Conservation (phyloP, 1,284 basidiomycete genomes). For the Sporisorium iseilematis-ciliati region DNA sequence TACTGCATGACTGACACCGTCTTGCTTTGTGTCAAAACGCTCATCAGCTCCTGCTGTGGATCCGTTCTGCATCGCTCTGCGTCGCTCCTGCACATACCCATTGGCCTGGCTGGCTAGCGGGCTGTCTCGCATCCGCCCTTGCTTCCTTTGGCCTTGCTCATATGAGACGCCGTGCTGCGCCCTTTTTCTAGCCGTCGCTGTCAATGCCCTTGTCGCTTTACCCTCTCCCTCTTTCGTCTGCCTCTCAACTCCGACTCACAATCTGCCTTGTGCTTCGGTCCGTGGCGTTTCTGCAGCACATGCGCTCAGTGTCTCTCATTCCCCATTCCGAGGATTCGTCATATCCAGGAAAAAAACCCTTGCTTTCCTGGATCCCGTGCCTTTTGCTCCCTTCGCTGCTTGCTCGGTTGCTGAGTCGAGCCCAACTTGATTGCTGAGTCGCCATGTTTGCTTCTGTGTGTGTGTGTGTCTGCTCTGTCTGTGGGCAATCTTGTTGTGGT, state of each 20-base stretch:
- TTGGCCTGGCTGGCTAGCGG: background rate
- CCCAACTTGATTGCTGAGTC: background rate
- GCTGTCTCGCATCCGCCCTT: background rate
- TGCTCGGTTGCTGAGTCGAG: background rate
- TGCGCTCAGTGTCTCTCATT: background rate
- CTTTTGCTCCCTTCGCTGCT: background rate
- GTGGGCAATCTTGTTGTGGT: too few species aligned
- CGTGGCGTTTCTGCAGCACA: slow-evolving; percentile 2
- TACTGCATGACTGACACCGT: too few species aligned
- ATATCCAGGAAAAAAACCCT: background rate
- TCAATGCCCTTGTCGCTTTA: slow-evolving; percentile 2
- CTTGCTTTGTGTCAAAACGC: background rate
- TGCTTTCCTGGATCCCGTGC: background rate
- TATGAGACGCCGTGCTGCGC: slow-evolving; percentile 4
- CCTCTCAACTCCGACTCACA: slow-evolving; percentile 2
- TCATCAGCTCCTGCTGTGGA: slow-evolving; percentile 1
- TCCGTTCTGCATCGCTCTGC: slow-evolving; percentile 1
- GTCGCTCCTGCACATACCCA: background rate
- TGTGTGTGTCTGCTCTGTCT: too few species aligned
- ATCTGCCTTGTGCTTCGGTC: background rate
- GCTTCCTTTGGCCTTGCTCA: background rate
- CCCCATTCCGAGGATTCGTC: slow-evolving; percentile 1
- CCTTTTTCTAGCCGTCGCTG: background rate
- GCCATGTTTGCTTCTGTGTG: too few species aligned
- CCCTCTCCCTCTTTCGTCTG: background rate